Conservation (phyloP, 2,329 filamentous ascomycete genomes). For the Talaromyces sp. region DNA sequence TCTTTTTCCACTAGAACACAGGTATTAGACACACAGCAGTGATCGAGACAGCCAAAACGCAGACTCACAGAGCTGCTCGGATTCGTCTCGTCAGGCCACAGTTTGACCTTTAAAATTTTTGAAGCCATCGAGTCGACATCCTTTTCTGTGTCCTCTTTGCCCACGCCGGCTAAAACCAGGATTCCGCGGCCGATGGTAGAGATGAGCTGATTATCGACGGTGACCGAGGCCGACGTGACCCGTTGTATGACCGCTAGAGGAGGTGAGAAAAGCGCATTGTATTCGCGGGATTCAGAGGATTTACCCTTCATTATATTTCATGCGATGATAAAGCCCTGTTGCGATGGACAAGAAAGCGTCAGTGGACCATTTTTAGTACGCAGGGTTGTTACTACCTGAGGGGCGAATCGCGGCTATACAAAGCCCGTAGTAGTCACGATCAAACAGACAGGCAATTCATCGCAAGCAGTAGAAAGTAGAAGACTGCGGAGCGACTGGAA, state of each 20-base stretch:
- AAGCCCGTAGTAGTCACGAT: background rate
- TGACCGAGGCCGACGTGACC: conserved; percentile 91
- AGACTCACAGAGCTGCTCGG: conserved; percentile 17
- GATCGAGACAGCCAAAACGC: background rate
- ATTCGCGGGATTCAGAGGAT: background rate
- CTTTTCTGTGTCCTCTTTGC: conserved; percentile 81
- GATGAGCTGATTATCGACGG: conserved; percentile 82
- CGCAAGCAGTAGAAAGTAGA: background rate
- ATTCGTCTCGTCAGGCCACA: conserved; percentile 81
- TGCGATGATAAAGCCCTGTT: background rate
- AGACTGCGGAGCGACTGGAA: background rate
- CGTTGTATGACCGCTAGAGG: conserved; percentile 51
- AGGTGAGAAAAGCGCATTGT: background rate
- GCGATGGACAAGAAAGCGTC: background rate
- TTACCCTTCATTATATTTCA: conserved; percentile 11
- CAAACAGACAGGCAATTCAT: background rate
- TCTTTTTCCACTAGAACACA: conserved; percentile 72
- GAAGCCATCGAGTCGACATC: conserved; percentile 76
- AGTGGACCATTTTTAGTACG: background rate
- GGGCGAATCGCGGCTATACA: background rate
- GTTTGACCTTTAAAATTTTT: conserved; percentile 81
- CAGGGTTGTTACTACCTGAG: background rate
- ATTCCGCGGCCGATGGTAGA: conserved; percentile 88
- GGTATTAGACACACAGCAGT: background rate
- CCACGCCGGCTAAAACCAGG: conserved; percentile 85